Evolutionary conservation across 164 flowering plant genomes (phyloP), one percentile per base, ranked within the genome.

Genomic region (Tinospora cordifolia): DNA sequence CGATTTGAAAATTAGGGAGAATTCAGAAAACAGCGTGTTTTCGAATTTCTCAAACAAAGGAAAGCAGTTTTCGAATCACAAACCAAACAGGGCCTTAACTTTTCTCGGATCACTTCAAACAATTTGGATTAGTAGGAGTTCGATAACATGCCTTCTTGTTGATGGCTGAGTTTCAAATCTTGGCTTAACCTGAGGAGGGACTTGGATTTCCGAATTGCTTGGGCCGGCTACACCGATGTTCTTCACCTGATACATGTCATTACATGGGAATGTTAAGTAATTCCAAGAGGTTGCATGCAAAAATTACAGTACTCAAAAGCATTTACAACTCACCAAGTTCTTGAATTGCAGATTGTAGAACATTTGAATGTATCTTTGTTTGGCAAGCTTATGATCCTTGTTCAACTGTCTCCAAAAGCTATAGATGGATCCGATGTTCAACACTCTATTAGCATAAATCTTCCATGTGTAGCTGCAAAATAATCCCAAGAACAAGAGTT

Each of bases 401-500:
- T 87, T 81, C 77, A 91, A 34, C 73, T 80, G 84, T 83, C 84
- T 91, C 98, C 97, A 92, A 73, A 95, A 88, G 60, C 84, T 79
- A 71, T 95, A 92, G 21, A 80, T 80, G 19, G 90, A 81, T 75
- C 97, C 96, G 98, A 95, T 95, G 79, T 87, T 90, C 84, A 95
- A 63, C 60, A 88, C 81, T 70, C 84, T 92, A 69, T 83, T 85
- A 34, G 98, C 99, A 70, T 95, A 92, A n/a, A 95, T 92, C 79
- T 92, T 90, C 99, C 99, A 95, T 66, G 99, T 92, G 62, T 92
- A 95, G 87, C 99, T 95, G 83, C 82, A 80, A 71, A 57, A 68
- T 19, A 34, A 69, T 47, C 8, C 62, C 34, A 26, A 39, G 24
- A 11, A 24, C 1, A 47, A 24, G 25, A 66, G 39, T n/a, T 17